Conservation (phyloP, 345 rosid genomes). For the Salix brachista region DNA sequence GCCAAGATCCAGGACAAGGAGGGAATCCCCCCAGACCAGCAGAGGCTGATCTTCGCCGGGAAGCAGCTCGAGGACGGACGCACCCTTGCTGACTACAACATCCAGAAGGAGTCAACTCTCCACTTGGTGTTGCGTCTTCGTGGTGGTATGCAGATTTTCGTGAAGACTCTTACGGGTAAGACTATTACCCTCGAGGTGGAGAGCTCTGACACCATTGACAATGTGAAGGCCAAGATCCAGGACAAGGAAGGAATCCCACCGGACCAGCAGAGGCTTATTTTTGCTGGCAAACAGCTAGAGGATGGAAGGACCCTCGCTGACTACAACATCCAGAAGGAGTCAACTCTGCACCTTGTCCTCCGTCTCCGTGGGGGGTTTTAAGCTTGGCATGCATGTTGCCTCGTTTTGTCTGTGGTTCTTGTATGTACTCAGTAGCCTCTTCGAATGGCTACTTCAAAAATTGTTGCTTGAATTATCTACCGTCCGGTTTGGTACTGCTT, state of each 20-base stretch:
- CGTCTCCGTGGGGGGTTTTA: slow-evolving; percentile 55
- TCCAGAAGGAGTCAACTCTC: slow-evolving; percentile 44
- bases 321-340: slow-evolving; percentile 49
- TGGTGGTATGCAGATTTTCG: slow-evolving; percentile 45
- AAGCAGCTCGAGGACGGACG: slow-evolving; percentile 46
- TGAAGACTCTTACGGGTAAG: slow-evolving; percentile 38
- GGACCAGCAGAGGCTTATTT: slow-evolving; percentile 47
- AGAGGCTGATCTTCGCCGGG: slow-evolving; percentile 45
- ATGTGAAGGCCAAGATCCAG: slow-evolving; percentile 47
- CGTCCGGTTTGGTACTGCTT: not conserved
- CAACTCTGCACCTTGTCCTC: slow-evolving; percentile 51
- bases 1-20: slow-evolving; percentile 44
- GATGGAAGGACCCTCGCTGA: slow-evolving; percentile 50
- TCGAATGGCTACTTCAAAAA: not conserved
- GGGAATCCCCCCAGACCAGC: slow-evolving; percentile 46
- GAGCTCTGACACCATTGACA: slow-evolving; percentile 46
- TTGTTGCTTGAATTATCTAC: not conserved
- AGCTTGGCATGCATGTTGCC: not conserved
- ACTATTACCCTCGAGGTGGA: slow-evolving; percentile 45
- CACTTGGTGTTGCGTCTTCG: slow-evolving; percentile 39
- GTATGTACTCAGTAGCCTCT: not conserved
- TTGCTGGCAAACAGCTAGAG: slow-evolving; percentile 48
- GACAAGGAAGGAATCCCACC: slow-evolving; percentile 53
- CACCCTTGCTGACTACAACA: slow-evolving; percentile 42
- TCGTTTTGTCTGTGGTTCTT: not conserved